These are phyloP conservation scores for Phytopythium kandeliae DNA, from an alignment of 352 stramenopile species.

Conservation along the genomic window DNA sequence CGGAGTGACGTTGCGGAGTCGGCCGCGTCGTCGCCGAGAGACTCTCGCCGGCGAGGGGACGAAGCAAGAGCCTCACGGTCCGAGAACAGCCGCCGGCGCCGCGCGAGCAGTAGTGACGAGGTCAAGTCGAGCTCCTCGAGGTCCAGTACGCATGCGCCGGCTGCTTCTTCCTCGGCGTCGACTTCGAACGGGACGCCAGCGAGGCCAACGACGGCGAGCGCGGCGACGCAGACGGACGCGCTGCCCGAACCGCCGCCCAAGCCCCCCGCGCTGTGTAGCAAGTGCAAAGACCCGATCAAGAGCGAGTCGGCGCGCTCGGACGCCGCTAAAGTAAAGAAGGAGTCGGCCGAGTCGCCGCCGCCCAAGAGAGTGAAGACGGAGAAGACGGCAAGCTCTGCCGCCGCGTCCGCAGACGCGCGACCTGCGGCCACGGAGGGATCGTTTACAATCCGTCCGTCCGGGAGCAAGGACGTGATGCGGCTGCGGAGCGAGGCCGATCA, in stretches of 20 bases:
- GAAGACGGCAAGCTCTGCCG: slow-evolving; percentile 3
- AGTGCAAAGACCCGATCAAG: slow-evolving; percentile 9
- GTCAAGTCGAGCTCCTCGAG: slow-evolving; percentile 6
- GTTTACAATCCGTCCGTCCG: slow-evolving; percentile 44
- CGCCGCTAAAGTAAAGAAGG: slow-evolving; percentile 20
- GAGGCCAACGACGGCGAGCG: slow-evolving; percentile 2
- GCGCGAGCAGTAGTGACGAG: slow-evolving; percentile 6
- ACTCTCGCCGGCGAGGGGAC: slow-evolving; percentile 14
- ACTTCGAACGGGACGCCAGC: slow-evolving; percentile 1
- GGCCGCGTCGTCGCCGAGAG: slow-evolving; percentile 10
- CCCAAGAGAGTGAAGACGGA: slow-evolving; percentile 27
- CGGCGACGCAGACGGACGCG: slow-evolving; percentile 2
- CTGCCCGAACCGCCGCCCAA: slow-evolving; percentile 4
- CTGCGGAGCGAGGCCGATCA: slow-evolving; percentile 40
- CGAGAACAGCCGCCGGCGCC: slow-evolving; percentile 3
- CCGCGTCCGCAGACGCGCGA: not conserved
- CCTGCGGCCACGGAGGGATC: slow-evolving; percentile 13
- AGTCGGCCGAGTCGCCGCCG: slow-evolving; percentile 14
- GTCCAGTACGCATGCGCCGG: not conserved
- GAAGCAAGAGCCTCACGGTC: slow-evolving; percentile 7
- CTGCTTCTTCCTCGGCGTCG: not conserved
- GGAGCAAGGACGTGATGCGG: slow-evolving; percentile 40
- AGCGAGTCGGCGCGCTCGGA: not conserved
- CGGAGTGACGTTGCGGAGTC: not conserved
- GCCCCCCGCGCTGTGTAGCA: slow-evolving; percentile 2